Percentiles rank a stretch among this genome's conserved stretches.
These are phyloP conservation scores for Astrothelium macrocarpum DNA, from an alignment of 495 filamentous ascomycete genomes.

Conservation along the genomic window DNA sequence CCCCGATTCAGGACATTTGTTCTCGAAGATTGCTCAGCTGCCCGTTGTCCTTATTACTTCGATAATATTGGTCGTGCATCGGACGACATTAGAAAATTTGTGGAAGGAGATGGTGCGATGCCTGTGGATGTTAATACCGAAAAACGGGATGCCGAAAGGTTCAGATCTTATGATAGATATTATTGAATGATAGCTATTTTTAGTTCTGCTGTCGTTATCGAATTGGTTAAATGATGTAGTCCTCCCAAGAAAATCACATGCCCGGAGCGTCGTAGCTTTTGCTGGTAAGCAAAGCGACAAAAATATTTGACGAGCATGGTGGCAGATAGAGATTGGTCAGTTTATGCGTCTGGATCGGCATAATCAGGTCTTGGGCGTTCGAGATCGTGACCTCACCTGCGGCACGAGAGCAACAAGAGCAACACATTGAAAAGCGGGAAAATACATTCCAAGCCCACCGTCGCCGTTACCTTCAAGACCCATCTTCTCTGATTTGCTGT, in stretches of 20 bases:
- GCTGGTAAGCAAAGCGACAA: neutral
- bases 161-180: neutral
- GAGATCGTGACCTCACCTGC: neutral
- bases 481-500: no score
- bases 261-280: no score
- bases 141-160: neutral
- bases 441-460: neutral
- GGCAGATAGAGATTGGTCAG: neutral
- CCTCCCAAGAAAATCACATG: no score
- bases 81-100: neutral
- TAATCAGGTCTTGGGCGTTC: neutral
- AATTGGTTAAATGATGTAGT: no score
- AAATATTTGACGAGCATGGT: neutral
- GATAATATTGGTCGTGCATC: neutral
- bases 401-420: neutral
- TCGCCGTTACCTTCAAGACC: no score
- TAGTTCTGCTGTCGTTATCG: no score
- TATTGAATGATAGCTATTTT: neutral
- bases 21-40: neutral
- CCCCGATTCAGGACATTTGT: neutral
- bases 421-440: neutral
- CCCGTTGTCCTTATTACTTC: neutral
- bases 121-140: neutral
- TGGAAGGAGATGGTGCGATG: neutral
- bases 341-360: neutral